Evolutionary conservation across 1,284 basidiomycete genomes (phyloP), one percentile per base, ranked within the genome.

Genomic region (Trichosporon sp.): DNA sequence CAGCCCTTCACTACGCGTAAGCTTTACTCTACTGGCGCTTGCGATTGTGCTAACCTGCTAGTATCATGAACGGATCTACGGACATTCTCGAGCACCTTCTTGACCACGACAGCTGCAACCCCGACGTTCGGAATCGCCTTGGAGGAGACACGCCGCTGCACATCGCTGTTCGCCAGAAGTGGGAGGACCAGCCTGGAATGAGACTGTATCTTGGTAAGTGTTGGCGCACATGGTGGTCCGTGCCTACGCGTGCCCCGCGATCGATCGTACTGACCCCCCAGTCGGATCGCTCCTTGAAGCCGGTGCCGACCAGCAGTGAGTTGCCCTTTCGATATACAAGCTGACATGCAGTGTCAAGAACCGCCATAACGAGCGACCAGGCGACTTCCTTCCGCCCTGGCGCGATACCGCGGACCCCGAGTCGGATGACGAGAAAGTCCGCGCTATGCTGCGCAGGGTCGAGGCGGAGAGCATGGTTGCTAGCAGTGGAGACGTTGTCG

Each of bases 121-220:
- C 95, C 65, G 93, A 95, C 78, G 87, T 89, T 21, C 86, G 89
- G 75, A 95, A 95, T 80, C 86, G 87, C 23, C 81, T 91, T 34
- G 88, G 90, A 47, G 87, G 87, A 9, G 89, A 90, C 42, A 95
- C 93, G 0, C 93, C 93, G 1, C 84, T 96, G 11, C 93, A 95
- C 80, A 86, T 93, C 21, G 93, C 92, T 0, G 85, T 92, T 18
- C 81, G 84, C 69, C 83, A 85, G 73, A 81, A 90, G 67, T 85
- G 89, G 72, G 86, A 92, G 69, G 84, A 85, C 6, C 89, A 89
- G 51, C 82, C 88, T 8, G 85, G 92, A 32, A 80, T 77, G 81
- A 83, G 82, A 73, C 66, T 78, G 65, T 80, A 76, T 64, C 76
- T 86, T 13, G 84, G 84, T 85, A 70, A 68, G 83, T 79, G 27